These are phyloP conservation scores for Aspergillus sp. DNA, from an alignment of 2,329 filamentous ascomycete species.

Conservation along the genomic window DNA sequence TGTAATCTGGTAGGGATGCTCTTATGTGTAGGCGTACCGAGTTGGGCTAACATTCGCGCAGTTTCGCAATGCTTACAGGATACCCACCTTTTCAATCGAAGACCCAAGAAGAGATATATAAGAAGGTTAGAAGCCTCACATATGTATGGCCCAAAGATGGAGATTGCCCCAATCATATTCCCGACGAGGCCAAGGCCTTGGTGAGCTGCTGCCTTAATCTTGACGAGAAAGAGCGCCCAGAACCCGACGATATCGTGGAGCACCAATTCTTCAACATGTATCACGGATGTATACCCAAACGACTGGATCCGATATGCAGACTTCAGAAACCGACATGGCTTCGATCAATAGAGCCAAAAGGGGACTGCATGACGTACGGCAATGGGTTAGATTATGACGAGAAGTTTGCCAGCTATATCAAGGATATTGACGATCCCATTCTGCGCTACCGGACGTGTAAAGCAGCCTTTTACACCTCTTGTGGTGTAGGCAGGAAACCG, in stretches of 20 bases:
- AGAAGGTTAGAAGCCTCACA: conserved; percentile 52
- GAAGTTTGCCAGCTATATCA: conserved; percentile 41
- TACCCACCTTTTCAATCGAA: conserved; percentile 93
- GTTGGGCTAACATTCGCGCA: conserved; percentile 42
- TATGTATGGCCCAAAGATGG: conserved; percentile 55
- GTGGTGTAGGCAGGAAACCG: conserved; percentile 49
- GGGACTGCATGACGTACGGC: conserved; percentile 49
- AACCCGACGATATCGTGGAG: conserved; percentile 55
- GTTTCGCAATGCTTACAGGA: conserved; percentile 94
- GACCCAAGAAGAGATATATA: conserved; percentile 57
- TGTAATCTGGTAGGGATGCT: conserved; percentile 76
- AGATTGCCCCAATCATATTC: conserved; percentile 51
- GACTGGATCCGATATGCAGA: conserved; percentile 46
- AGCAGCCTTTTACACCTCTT: conserved; percentile 49
- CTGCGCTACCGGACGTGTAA: conserved; percentile 46
- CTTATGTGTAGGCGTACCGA: background rate
- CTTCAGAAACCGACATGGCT: conserved; percentile 49
- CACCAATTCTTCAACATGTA: conserved; percentile 57
- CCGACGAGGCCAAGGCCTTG: conserved; percentile 54
- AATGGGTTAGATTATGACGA: conserved; percentile 50
- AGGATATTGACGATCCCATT: conserved; percentile 40
- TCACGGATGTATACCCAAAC: conserved; percentile 51
- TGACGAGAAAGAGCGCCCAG: conserved; percentile 53
- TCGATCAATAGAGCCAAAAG: conserved; percentile 48
- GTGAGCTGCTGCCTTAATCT: conserved; percentile 54